These are phyloP conservation scores for Colletotrichum cereale DNA, from an alignment of 2,329 filamentous ascomycete genomes.

Conservation along the genomic window DNA sequence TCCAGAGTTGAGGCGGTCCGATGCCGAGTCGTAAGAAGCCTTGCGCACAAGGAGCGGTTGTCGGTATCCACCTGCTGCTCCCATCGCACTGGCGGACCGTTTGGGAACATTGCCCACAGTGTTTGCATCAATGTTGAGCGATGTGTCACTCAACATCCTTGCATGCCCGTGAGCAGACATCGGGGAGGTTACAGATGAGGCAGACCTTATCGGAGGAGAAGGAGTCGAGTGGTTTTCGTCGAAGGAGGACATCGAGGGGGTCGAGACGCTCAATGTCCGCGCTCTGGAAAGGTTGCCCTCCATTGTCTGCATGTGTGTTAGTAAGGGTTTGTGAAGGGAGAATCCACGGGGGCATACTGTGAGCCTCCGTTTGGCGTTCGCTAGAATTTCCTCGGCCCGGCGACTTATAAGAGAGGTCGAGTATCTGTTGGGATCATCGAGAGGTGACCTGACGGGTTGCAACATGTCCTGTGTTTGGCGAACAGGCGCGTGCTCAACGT, in stretches of 20 bases:
- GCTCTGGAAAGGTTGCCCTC: slow-evolving; percentile 90
- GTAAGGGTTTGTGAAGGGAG: slow-evolving; percentile 6
- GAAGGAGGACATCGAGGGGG: slow-evolving; percentile 50
- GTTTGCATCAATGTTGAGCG: slow-evolving; percentile 49
- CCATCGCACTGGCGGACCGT: slow-evolving; percentile 74
- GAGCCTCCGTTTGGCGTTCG: slow-evolving; percentile 90
- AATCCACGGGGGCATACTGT: slow-evolving; percentile 71
- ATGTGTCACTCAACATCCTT: slow-evolving; percentile 69
- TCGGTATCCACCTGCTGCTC: slow-evolving; percentile 69
- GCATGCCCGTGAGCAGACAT: slow-evolving; percentile 61
- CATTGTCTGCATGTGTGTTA: slow-evolving; percentile 76
- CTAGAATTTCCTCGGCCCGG: slow-evolving; percentile 89
- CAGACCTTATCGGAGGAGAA: slow-evolving; percentile 61
- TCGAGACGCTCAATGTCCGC: slow-evolving; percentile 70
- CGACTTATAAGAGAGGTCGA: slow-evolving; percentile 83
- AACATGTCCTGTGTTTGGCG: slow-evolving; percentile 48
- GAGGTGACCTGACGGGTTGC: slow-evolving; percentile 45
- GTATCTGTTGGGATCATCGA: slow-evolving; percentile 63
- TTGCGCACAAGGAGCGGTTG: slow-evolving; percentile 60
- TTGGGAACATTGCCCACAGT: slow-evolving; percentile 53
- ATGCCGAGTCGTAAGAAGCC: slow-evolving; percentile 56
- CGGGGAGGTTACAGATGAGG: slow-evolving; percentile 42
- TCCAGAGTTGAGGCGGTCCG: slow-evolving; percentile 58
- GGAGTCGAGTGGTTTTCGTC: slow-evolving; percentile 65
- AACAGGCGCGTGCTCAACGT: slow-evolving; percentile 59